Base-by-base conservation (phyloP, 169 alveolate species). In the Plasmodium yoelii region DNA sequence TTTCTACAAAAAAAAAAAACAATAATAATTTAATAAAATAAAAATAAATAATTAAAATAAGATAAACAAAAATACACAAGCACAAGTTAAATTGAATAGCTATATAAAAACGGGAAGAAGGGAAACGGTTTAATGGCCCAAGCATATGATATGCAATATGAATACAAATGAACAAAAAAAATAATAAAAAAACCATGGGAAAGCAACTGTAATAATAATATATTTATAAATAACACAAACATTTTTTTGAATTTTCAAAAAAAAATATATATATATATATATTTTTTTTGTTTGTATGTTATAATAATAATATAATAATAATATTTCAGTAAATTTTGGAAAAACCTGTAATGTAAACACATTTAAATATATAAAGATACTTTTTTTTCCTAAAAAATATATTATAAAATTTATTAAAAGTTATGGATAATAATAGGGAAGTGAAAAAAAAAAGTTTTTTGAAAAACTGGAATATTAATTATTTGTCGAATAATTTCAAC, bases 381-480 rank as follows among this genome's bases (percentile, higher is more conserved):
- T 34, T 34, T 34, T 73, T 63, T 28, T 46, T 28, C 73, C 63
- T 15, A 15, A 22, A 24, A 34, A 64, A 24, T 18, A 63, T 44
- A 26, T 34, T 34, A 34, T 34, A 28, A 1, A 75, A 75, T 63
- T 75, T 68, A 13, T 39, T 75, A 39, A 51, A 49, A 49, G 56
- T 26, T 47, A 77, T 77, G 88, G 88, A 77, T n/a, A 77, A 67
- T 19, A 69, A 69, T 49, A 77, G 34, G 65, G 88, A 56, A 22
- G 72, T n/a, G 10, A 44, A 77, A 63, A 77, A 53, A 77, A 77
- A 53, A 77, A 26, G 49, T 9, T 77, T 77, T 64, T 64, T 77
- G 69, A 77, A 61, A 77, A 77, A 77, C 65, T 77, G 88, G 88
- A 77, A 77, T 59, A 77, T 77, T 8, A 77, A 64, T 44, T 77